Evolutionary conservation across 2,329 filamentous ascomycete genomes (phyloP), one percentile per base, ranked within the genome.

Genomic region (Phoma herbarum): DNA sequence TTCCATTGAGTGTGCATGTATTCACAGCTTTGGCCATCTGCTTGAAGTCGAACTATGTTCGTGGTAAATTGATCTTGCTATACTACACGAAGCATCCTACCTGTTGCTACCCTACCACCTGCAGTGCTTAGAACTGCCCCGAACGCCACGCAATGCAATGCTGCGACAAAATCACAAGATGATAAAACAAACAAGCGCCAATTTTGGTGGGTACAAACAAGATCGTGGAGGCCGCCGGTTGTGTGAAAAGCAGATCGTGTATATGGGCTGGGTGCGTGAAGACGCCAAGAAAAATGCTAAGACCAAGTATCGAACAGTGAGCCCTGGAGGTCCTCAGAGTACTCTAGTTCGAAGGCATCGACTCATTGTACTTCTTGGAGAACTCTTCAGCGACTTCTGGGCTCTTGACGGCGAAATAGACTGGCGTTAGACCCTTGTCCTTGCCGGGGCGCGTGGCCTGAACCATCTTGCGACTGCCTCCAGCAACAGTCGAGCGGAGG

Each of bases 311-410:
- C 10, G 12, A 25, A n/a, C 11, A 23, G 31, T 12, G 16, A 26
- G 37, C 11, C 12, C 10, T 23, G 20, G 29, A 46, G 31, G 33
- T 10, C 18, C 5, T 28, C 7, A 25, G 20, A 16, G 14, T 26
- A 26, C 16, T 28, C 49, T 63, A 71, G 54, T 39, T 60, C 8
- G 65, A 61, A 37, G 67, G 68, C 23, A 71, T 56, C 5, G 63
- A 67, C 41, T 65, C 65, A 33, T 74, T 75, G 60, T 73, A 75
- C 59, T 67, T 66, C 2, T 62, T 54, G 11, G 66, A 67, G 46
- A 77, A 70, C 44, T 72, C 69, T n/a, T 67, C 52, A 11, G 74
- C 73, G 20, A 70, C 60, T 22, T 74, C 74, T 10, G 64, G 42
- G 8, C 63, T 68, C 59, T 71, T 73, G 41, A 77, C 62, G 4